phyloP scores from a whole-genome alignment of 371 early-diverging fungal genomes.

The Thermomucor indicae-seudaticae region DNA sequence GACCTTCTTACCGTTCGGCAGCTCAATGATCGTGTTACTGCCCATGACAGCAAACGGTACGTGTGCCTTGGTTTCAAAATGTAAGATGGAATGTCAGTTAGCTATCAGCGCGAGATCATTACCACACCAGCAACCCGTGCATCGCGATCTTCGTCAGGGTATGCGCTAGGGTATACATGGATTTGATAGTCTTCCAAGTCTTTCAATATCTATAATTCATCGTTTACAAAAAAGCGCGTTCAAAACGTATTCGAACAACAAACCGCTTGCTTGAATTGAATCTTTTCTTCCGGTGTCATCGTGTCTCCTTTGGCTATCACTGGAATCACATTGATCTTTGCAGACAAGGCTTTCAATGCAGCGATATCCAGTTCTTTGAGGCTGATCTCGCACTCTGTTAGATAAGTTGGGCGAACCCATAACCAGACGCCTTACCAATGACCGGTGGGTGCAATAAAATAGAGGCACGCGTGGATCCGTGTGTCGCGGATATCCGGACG shows the following conservation, averaged over 20 bases:
- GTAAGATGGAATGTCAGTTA: background rate
- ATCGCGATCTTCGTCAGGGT: slow-evolving; percentile 57
- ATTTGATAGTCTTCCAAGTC: slow-evolving; percentile 73
- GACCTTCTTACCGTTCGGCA: slow-evolving; percentile 64
- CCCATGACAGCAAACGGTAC: slow-evolving; percentile 95
- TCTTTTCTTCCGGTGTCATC: slow-evolving; percentile 61
- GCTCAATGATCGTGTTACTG: slow-evolving; percentile 66
- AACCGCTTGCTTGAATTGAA: slow-evolving; percentile 63
- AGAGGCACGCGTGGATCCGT: slow-evolving; percentile 91
- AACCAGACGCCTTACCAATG: slow-evolving; percentile 58
- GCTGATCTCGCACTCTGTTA: slow-evolving; percentile 21
- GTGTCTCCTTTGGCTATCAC: slow-evolving; percentile 76
- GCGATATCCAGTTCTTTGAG: slow-evolving; percentile 89
- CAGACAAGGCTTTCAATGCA: slow-evolving; percentile 76
- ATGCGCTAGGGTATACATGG: slow-evolving; percentile 62
- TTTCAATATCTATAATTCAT: slow-evolving; percentile 49
- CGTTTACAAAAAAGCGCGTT: too few species aligned
- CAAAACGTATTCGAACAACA: background rate
- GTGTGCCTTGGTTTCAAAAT: slow-evolving; percentile 44
- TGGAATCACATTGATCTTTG: slow-evolving; percentile 87
- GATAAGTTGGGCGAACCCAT: background rate
- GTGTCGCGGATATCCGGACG: slow-evolving; percentile 67
- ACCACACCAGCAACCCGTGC: slow-evolving; percentile 65
- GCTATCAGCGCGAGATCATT: slow-evolving; percentile 13
- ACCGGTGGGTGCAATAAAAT: slow-evolving; percentile 93